Percentiles rank a stretch among this genome's conserved stretches.
Conservation (phyloP, 805 yeast species). For the Lipomyces spencermartinsiae region DNA sequence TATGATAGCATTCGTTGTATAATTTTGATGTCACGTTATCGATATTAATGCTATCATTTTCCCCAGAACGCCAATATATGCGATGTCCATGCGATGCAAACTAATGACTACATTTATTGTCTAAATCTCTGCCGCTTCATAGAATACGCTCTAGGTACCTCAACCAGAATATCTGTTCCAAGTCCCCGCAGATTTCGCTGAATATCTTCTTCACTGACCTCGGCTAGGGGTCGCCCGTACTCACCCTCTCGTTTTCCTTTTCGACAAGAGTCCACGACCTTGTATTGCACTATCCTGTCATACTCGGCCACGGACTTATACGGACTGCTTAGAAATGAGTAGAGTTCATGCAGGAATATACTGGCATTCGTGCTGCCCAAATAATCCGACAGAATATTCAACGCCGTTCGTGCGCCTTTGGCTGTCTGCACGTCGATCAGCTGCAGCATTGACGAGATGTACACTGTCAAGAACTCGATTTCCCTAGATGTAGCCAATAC, state of each 20-base stretch:
- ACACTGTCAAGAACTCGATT: slow-evolving; percentile 27
- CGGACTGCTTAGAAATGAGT: slow-evolving; percentile 27
- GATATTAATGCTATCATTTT: background rate
- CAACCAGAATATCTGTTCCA: slow-evolving; percentile 15
- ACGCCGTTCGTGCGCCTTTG: slow-evolving; percentile 16
- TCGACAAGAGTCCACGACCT: slow-evolving; percentile 8
- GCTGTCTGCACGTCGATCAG: slow-evolving; percentile 25
- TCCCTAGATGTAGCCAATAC: slow-evolving; percentile 15
- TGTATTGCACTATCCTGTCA: slow-evolving; percentile 27
- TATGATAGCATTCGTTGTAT: background rate
- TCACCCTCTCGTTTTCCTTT: background rate
- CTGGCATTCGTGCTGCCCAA: slow-evolving; percentile 21
- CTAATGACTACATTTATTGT: background rate
- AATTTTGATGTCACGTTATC: background rate
- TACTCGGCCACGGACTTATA: slow-evolving; percentile 29
- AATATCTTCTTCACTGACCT: slow-evolving; percentile 11
- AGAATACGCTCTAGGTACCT: slow-evolving; percentile 27
- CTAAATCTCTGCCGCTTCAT: slow-evolving; percentile 7
- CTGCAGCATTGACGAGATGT: slow-evolving; percentile 18
- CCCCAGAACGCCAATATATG: background rate
- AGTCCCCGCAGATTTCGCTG: slow-evolving; percentile 8
- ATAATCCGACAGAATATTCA: slow-evolving; percentile 23
- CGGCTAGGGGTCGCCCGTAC: slow-evolving; percentile 9
- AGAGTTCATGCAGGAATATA: slow-evolving; percentile 29
- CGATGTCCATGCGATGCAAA: background rate